These are phyloP conservation scores for Rhynchospora pubera DNA, from an alignment of 176 grass and related monocot genomes.

Conservation along the genomic window DNA sequence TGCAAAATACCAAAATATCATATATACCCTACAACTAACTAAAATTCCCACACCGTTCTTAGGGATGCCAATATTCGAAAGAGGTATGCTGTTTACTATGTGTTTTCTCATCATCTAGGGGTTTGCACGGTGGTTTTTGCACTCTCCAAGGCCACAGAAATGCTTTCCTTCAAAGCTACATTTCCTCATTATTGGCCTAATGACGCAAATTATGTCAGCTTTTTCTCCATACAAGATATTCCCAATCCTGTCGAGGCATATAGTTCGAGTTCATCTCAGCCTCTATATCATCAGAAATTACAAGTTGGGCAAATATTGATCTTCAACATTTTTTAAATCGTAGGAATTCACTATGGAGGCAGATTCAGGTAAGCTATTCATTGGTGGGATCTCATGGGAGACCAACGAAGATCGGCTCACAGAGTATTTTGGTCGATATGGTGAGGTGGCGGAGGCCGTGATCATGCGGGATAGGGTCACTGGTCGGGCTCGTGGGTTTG, in stretches of 20 bases:
- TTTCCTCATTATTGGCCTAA: slow-evolving; percentile 19
- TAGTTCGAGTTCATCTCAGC: slow-evolving; percentile 23
- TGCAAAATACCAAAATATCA: background rate
- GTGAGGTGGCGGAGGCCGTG: slow-evolving; percentile 86
- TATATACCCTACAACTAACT: background rate
- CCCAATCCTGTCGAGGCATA: slow-evolving; percentile 28
- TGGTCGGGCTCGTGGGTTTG: slow-evolving; percentile 86
- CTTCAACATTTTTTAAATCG: slow-evolving; percentile 35
- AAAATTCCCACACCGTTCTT: background rate
- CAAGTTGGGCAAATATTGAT: slow-evolving; percentile 36
- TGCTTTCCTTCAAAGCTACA: background rate
- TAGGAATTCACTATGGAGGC: slow-evolving; percentile 73
- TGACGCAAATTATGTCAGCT: slow-evolving; percentile 41
- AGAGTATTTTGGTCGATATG: slow-evolving; percentile 71
- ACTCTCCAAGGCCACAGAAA: background rate
- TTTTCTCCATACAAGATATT: background rate
- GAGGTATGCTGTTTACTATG: background rate
- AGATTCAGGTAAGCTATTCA: slow-evolving; percentile 90
- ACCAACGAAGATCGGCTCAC: slow-evolving; percentile 88
- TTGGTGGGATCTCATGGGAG: slow-evolving; percentile 97
- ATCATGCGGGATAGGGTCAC: slow-evolving; percentile 92
- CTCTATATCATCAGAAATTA: slow-evolving; percentile 40
- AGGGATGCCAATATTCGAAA: background rate
- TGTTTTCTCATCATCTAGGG: background rate
- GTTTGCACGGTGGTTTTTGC: background rate